Percentiles rank a stretch among this genome's conserved stretches.
Evolutionary conservation across 179 eudicot genomes (phyloP).

Genomic region (Spinacia oleracea): DNA sequence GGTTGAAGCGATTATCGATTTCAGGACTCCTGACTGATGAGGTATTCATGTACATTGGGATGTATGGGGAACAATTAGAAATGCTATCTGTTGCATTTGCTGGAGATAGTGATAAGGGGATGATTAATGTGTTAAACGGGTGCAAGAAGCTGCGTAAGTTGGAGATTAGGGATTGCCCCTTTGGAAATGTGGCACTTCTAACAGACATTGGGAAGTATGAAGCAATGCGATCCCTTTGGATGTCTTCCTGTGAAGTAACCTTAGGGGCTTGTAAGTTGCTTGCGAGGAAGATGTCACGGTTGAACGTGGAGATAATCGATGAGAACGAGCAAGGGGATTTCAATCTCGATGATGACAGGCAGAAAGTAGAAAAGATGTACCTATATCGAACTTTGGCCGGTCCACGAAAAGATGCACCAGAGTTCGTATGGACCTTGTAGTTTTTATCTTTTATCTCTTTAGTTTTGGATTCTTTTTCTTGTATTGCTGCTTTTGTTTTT

Average conservation of each 20-base stretch:
- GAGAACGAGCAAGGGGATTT: slow-evolving; percentile 46
- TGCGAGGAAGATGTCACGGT: slow-evolving; percentile 66
- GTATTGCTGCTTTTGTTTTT: neutral
- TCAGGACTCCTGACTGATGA: slow-evolving; percentile 79
- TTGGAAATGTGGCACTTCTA: slow-evolving; percentile 69
- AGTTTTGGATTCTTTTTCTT: slow-evolving; percentile 8
- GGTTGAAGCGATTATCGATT: slow-evolving; percentile 60
- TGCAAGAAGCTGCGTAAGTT: slow-evolving; percentile 77
- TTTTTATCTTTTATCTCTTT: slow-evolving; percentile 4
- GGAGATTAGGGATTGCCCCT: slow-evolving; percentile 79
- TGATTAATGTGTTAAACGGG: slow-evolving; percentile 73
- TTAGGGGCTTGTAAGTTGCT: slow-evolving; percentile 70
- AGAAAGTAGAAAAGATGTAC: slow-evolving; percentile 70
- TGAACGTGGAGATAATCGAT: slow-evolving; percentile 80
- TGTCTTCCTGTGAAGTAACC: slow-evolving; percentile 86
- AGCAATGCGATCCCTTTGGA: slow-evolving; percentile 98
- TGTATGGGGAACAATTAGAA: slow-evolving; percentile 78
- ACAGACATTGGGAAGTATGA: slow-evolving; percentile 74
- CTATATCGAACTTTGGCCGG: slow-evolving; percentile 75
- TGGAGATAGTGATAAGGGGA: slow-evolving; percentile 74
- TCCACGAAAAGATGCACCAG: slow-evolving; percentile 69
- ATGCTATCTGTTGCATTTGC: slow-evolving; percentile 88
- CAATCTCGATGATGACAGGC: slow-evolving; percentile 41
- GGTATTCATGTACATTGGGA: slow-evolving; percentile 80
- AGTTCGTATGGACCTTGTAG: slow-evolving; percentile 67